Percentiles rank a stretch among this genome's conserved stretches.
Evolutionary conservation across 805 yeast genomes (phyloP).

Genomic region (Priceomyces haplophilus): DNA sequence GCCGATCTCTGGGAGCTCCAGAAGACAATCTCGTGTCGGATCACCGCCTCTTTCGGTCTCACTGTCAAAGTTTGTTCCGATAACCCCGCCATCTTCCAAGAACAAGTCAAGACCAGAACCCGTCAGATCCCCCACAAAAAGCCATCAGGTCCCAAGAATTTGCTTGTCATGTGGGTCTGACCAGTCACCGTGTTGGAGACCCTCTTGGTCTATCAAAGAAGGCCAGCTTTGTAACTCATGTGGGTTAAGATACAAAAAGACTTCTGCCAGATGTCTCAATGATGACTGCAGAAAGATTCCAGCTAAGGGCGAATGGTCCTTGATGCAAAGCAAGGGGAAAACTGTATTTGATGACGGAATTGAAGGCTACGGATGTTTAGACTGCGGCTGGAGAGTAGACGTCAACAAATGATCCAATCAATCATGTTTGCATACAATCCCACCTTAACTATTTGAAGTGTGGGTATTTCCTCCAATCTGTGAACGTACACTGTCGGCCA

Average conservation of each 20-base stretch:
- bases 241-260: conserved; percentile 91
- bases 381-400: conserved; percentile 43
- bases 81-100: conserved; percentile 40
- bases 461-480: neutral
- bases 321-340: conserved; percentile 74
- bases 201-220: conserved; percentile 85
- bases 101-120: conserved; percentile 28
- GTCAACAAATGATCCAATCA: conserved; percentile 21
- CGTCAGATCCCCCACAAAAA: conserved; percentile 31
- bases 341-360: conserved; percentile 35
- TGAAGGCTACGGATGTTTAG: conserved; percentile 40
- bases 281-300: conserved; percentile 80
- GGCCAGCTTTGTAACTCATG: conserved; percentile 98
- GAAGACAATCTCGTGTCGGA: conserved; percentile 6
- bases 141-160: conserved; percentile 42
- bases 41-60: conserved; percentile 12
- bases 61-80: conserved; percentile 34
- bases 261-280: conserved; percentile 85
- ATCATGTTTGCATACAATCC: neutral
- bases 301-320: conserved; percentile 91
- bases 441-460: neutral
- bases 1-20: conserved; percentile 3
- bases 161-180: conserved; percentile 90
- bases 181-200: conserved; percentile 98
- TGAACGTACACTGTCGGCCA: no score